Evolutionary conservation across 495 filamentous ascomycete species (phyloP).

Genomic region (Daldinia childiae): DNA sequence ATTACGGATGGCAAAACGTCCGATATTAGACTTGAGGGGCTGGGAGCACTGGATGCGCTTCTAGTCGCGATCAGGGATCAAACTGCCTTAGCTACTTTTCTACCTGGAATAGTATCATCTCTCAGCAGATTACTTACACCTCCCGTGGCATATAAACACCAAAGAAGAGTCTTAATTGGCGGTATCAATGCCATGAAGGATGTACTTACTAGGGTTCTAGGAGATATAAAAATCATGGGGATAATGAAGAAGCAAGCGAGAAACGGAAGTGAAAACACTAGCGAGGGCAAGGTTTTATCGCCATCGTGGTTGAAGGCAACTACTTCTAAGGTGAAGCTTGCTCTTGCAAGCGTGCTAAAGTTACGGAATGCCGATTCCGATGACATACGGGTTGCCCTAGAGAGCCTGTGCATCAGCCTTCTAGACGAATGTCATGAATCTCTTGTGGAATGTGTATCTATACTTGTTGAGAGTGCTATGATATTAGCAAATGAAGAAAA

Average conservation of each 20-base stretch:
- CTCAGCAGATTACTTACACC: conserved; percentile 79
- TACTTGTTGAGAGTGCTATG: conserved; percentile 84
- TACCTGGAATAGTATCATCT: conserved; percentile 88
- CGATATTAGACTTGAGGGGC: conserved; percentile 72
- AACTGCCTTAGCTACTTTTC: conserved; percentile 78
- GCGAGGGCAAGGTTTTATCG: conserved; percentile 50
- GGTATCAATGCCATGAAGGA: conserved; percentile 68
- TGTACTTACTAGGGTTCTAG: conserved; percentile 71
- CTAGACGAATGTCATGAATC: conserved; percentile 81
- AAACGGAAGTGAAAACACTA: conserved; percentile 14
- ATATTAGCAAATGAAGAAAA: conserved; percentile 69
- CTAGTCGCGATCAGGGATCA: conserved; percentile 71
- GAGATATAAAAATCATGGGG: conserved; percentile 64
- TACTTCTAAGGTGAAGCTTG: conserved; percentile 82
- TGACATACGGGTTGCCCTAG: conserved; percentile 75
- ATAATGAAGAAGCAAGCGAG: conserved; percentile 48
- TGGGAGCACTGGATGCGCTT: conserved; percentile 70
- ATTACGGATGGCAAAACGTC: conserved; percentile 67
- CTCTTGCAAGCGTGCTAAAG: conserved; percentile 79
- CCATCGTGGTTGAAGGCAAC: conserved; percentile 85
- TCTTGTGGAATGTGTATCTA: conserved; percentile 70
- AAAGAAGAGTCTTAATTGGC: conserved; percentile 69
- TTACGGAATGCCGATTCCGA: conserved; percentile 76
- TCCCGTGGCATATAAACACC: conserved; percentile 68
- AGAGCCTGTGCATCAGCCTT: conserved; percentile 74